Evolutionary conservation across 2,329 filamentous ascomycete genomes (phyloP).

Genomic region (Xylariaceae sp.): DNA sequence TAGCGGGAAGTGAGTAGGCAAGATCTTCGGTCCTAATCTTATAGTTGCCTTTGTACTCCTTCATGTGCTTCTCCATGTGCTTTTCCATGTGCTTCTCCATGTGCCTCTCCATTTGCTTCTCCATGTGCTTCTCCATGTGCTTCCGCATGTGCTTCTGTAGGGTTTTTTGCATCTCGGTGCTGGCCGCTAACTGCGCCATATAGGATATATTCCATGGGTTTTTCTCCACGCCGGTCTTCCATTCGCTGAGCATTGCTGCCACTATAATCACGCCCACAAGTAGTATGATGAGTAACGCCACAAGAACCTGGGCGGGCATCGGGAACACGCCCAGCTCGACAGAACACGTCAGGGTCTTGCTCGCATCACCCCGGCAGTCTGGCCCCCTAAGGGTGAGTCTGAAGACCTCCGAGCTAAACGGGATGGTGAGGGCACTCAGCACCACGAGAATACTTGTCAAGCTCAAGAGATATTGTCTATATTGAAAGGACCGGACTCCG

Average conservation of each 20-base stretch:
- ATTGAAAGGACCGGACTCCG: constrained; percentile 43
- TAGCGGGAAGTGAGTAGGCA: constrained; percentile 34
- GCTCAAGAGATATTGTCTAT: constrained; percentile 45
- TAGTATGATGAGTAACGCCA: constrained; percentile 43
- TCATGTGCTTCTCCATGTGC: no score
- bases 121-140: not conserved
- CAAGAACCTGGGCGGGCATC: constrained; percentile 39
- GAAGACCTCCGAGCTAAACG: constrained; percentile 49
- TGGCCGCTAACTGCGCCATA: constrained; percentile 43
- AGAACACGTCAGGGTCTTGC: constrained; percentile 38
- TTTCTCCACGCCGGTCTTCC: constrained; percentile 46
- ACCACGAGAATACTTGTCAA: constrained; percentile 46
- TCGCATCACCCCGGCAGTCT: constrained; percentile 33
- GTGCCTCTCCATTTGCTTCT: constrained; percentile 1
- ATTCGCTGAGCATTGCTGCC: constrained; percentile 39
- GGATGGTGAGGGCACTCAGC: constrained; percentile 45
- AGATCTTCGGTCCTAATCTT: constrained; percentile 24
- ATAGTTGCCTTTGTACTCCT: no score
- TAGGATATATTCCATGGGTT: constrained; percentile 50
- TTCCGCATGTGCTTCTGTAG: constrained; percentile 5
- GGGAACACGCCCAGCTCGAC: constrained; percentile 45
- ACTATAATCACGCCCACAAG: constrained; percentile 39
- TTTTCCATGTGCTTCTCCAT: constrained; percentile 8
- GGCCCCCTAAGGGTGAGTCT: constrained; percentile 46
- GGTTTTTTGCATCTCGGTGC: constrained; percentile 30